phyloP scores from a whole-genome alignment of 192 early-diverging fungal genomes.

The Mortierella claussenii region DNA sequence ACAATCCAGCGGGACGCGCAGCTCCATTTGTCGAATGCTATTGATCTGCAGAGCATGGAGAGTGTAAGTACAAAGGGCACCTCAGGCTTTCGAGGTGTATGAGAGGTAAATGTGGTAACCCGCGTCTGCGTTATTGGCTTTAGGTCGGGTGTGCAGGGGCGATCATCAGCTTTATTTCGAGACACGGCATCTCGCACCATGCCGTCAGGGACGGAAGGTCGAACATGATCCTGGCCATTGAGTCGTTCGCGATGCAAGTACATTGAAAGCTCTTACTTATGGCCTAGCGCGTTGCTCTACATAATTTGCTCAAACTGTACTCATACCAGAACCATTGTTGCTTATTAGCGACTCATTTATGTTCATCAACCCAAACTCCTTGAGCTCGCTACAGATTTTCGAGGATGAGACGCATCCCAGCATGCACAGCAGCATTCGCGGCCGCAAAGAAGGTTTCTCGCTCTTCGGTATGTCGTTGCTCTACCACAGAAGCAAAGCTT shows the following conservation, averaged over 20 bases:
- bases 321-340: neutral
- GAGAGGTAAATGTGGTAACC: neutral
- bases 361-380: slow-evolving; percentile 67
- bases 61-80: slow-evolving; percentile 24
- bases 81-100: neutral
- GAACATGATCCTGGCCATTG: slow-evolving; percentile 18
- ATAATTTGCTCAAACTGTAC: neutral
- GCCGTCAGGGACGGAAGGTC: slow-evolving; percentile 7
- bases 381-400: slow-evolving; percentile 84
- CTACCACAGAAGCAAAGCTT: no score
- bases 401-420: slow-evolving; percentile 83
- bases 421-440: slow-evolving; percentile 71
- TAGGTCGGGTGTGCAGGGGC: slow-evolving; percentile 61
- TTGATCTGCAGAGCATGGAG: slow-evolving; percentile 52
- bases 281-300: no score
- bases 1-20: slow-evolving; percentile 29
- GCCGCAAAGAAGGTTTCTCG: slow-evolving; percentile 74
- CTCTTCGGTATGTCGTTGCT: slow-evolving; percentile 80
- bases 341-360: slow-evolving; percentile 57
- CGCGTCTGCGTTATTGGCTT: neutral
- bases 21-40: slow-evolving; percentile 37
- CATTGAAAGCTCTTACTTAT: neutral
- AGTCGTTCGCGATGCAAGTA: slow-evolving; percentile 51
- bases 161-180: slow-evolving; percentile 51
- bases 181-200: slow-evolving; percentile 27